Evolutionary conservation across 108 stramenopile genomes (phyloP).

Genomic region (Cyclotella baltica): DNA sequence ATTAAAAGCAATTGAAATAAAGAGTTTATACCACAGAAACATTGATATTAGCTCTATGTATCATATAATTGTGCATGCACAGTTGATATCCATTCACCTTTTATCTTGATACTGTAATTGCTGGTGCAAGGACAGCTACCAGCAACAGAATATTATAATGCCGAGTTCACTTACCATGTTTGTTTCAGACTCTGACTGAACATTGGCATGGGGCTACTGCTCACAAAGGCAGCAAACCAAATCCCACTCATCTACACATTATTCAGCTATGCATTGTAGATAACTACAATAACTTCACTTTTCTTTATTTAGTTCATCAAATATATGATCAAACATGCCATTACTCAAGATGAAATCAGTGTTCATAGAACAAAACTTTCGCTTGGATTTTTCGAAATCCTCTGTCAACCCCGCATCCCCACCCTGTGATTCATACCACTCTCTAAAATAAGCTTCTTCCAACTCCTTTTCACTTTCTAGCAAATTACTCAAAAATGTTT

Average conservation of each 20-base stretch:
- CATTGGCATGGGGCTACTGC: not conserved
- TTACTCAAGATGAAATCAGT: constrained; percentile 16
- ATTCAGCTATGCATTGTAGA: not conserved
- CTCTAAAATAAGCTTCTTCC: constrained; percentile 16
- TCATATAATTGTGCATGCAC: too few relatives aligned
- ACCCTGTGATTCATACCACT: constrained; percentile 35
- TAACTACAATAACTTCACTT: too few relatives aligned
- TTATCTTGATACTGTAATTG: too few relatives aligned
- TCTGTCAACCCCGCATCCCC: constrained; percentile 14
- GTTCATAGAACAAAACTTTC: constrained; percentile 21
- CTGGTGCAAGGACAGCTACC: too few relatives aligned
- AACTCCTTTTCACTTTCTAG: constrained; percentile 19
- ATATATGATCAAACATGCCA: constrained; percentile 20
- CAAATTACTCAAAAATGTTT: constrained; percentile 14
- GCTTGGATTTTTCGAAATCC: constrained; percentile 8
- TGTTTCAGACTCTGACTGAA: not conserved
- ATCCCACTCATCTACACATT: not conserved
- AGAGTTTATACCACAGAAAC: too few relatives aligned
- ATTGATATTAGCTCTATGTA: too few relatives aligned
- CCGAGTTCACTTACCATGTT: too few relatives aligned
- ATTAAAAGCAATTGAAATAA: too few relatives aligned
- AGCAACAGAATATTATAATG: too few relatives aligned
- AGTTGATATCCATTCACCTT: too few relatives aligned
- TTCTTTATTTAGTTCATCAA: not conserved
- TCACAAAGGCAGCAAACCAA: not conserved